Evolutionary conservation across 2,329 filamentous ascomycete species (phyloP), one percentile per base, ranked within the genome.

Genomic region (Pyricularia grisea): DNA sequence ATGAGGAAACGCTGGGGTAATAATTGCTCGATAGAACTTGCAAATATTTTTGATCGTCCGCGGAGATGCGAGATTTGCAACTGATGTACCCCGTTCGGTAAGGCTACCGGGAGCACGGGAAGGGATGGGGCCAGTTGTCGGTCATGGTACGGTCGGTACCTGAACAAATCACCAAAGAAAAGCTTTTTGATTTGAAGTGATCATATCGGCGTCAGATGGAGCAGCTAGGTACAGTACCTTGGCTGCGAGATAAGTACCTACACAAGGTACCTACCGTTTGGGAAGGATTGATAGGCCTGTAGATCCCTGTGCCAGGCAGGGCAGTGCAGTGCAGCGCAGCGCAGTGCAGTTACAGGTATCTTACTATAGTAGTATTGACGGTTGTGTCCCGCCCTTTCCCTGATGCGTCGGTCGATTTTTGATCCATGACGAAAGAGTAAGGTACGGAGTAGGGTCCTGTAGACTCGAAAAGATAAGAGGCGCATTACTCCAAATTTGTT

Each of bases 51-150:
- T 25, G 12, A 2, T 5, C 3, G 27, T 68, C 67, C 67, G 67
- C 67, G 67, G 67, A 68, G 67, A 68, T 68, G 67, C 30, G 4
- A 68, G 30, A 68, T 67, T 31, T 28, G 2, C 55, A 50, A 14
- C 36, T 20, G 20, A 20, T 28, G 33, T 20, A 14, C 36, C 31
- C 25, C 31, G 65, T 66, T 27, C 23, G 65, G 36, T 50, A 66
- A 25, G 20, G 31, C 10, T 25, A 12, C 28, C 64, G 11, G n/a
- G 31, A 25, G 65, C 58, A 61, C 58, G 58, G 58, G 58, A 27
- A 36, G n/a, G 11, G 64, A 42, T n/a, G 30, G 30, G 31, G 63
- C 63, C 64, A 66, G 6, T 20, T 28, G 58, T 28, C 10, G 33
- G 23, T 33, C 30, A 14, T 65, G 64, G 30, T 23, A 65, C 20